Conservation (phyloP, 495 filamentous ascomycete species). For the Oidiodendron maius region DNA sequence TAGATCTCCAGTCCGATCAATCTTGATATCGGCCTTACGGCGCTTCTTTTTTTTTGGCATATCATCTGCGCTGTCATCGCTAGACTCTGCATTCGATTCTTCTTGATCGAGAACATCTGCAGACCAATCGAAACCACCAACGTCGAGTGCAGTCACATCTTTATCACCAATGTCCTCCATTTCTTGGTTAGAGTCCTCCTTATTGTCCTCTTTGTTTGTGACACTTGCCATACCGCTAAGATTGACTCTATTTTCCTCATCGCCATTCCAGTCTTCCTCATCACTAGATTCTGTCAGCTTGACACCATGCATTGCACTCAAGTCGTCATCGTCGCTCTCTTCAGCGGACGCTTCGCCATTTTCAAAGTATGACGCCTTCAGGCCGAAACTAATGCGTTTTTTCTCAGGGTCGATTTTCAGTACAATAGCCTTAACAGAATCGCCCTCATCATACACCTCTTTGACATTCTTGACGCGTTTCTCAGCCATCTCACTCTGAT, state of each 20-base stretch:
- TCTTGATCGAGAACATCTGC: conserved; percentile 49
- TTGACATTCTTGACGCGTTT: conserved; percentile 69
- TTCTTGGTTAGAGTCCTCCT: conserved; percentile 38
- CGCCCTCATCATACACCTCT: conserved; percentile 80
- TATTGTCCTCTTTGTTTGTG: conserved; percentile 24
- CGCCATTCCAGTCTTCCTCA: conserved; percentile 37
- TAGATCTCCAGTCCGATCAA: conserved; percentile 83
- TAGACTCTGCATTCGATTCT: conserved; percentile 31
- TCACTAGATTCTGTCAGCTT: conserved; percentile 49
- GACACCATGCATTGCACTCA: conserved; percentile 37
- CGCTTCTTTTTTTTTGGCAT: conserved; percentile 73
- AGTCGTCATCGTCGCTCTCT: conserved; percentile 43
- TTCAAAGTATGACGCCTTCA: conserved; percentile 89
- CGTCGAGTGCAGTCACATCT: conserved; percentile 56
- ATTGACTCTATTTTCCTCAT: conserved; percentile 49
- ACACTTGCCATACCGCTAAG: conserved; percentile 34
- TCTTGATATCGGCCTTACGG: conserved; percentile 67
- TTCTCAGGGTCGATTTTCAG: conserved; percentile 68
- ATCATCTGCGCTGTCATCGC: conserved; percentile 39
- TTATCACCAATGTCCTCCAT: conserved; percentile 36
- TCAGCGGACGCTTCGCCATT: conserved; percentile 51
- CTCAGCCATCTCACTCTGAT: conserved; percentile 84
- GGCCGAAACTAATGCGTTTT: conserved; percentile 74
- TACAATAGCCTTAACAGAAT: conserved; percentile 84
- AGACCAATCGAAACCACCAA: conserved; percentile 84